Evolutionary conservation across 139 green algal genomes (phyloP), one percentile per base, ranked within the genome.

Genomic region (Helicosporidium sp.): DNA sequence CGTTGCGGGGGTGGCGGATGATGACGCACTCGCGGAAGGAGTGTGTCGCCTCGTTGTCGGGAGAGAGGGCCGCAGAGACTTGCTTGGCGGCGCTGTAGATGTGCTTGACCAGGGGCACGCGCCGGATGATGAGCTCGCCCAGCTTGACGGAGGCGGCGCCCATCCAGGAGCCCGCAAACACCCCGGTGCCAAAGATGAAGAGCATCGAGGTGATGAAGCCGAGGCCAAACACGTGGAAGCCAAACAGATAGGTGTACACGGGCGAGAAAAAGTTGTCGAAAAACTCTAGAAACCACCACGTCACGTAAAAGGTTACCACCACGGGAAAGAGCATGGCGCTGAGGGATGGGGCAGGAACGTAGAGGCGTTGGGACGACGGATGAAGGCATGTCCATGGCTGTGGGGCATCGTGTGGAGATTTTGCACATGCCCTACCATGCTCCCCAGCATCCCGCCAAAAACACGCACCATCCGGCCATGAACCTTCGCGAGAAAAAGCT

Each of bases 41-140:
- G n/a, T 78, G 65, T 16, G 78, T 52, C 0, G 73, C 70, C 49
- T 87, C 76, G 46, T 83, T 78, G 26, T 72, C 62, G 0, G 79
- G 79, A 29, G 80, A 81, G 13, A 91, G 52, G 2, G 78, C 80
- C 7, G 75, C 67, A 44, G 58, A 75, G 6, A 83, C 72, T 65
- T 95, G 85, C 61, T 95, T 95, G 7, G 85, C 85, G 2, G 85
- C 85, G 2, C 67, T 83, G 68, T 95, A 95, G 34, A 95, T 84
- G 60, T 94, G 83, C 46, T 85, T 91, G 5, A 94, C 63, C 10
- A 95, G 69, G 3, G 85, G 85, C 35, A 95, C 52, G 13, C 79
- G 74, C 43, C 75, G 76, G 63, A 95, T 92, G 51, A 93, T 74
- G 73, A 76, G 87, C 61, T 95, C 85, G 1, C 83, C 83, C 3